Evolutionary conservation across 768 basidiomycete genomes (phyloP), one percentile per base, ranked within the genome.

Genomic region (Roridomyces roridus): DNA sequence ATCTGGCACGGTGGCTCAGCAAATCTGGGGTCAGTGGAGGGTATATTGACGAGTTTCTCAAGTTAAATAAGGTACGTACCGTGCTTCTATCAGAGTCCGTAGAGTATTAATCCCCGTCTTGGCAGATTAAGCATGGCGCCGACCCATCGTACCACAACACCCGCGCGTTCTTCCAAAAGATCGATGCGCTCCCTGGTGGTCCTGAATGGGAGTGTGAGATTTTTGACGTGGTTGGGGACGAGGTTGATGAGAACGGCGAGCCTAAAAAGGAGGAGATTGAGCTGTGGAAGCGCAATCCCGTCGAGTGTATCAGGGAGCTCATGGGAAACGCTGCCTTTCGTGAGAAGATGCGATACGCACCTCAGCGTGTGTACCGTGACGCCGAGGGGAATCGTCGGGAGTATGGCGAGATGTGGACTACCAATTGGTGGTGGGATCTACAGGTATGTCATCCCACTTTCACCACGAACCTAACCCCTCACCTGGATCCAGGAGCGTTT

Each of bases 341-440:
- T 0, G 64, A 68, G 1, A 3, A 50, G 10, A 46, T 75, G 43
- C n/a, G 43, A 2, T 75, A 73, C 46, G 64, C 52, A 4, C 72
- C 72, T 56, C 37, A 34, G 44, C 15, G 53, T 54, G 31, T 70
- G 12, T 61, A 55, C 21, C 17, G 24, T 2, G 52, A 61, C 25
- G 42, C 8, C 9, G 39, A 42, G 4, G 36, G 40, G 10, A 49
- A 39, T 1, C 58, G 47, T 0, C 50, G 63, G 6, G 40, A 58
- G 6, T 69, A 60, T 41, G 47, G 60, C 40, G 69, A 74, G 56
- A 71, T 72, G 69, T 67, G 64, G 59, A 70, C 68, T 0, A 62
- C 40, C 0, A 59, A 72, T n/a, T 72, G 70, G 69, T 74, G 73
- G 72, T 71, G 69, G 70, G 42, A 68, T 20, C 41, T 64, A 25